These are phyloP conservation scores for Penicillium verhagenii DNA, from an alignment of 495 filamentous ascomycete species.

Conservation along the genomic window DNA sequence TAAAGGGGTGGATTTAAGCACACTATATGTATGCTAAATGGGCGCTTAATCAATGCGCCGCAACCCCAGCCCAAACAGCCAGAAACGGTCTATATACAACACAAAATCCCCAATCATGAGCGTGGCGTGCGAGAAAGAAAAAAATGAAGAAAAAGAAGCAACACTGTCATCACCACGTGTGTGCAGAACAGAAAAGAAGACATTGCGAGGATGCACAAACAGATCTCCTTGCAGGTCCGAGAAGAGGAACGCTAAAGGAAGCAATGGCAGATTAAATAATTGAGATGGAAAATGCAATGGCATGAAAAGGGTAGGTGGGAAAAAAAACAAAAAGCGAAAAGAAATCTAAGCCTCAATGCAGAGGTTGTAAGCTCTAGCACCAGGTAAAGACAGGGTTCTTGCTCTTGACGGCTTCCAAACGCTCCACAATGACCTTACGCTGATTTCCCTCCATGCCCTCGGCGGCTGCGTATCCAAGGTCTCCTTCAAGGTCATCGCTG, in stretches of 20 bases:
- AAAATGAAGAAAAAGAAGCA: conserved; percentile 1
- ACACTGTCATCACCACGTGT: not conserved
- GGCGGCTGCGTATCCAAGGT: conserved; percentile 90
- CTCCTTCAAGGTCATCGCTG: conserved; percentile 81
- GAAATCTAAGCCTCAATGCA: not conserved
- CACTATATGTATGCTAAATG: conserved; percentile 38
- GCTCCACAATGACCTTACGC: conserved; percentile 93
- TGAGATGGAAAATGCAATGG: conserved; percentile 15
- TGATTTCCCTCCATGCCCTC: conserved; percentile 88
- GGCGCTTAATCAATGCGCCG: conserved; percentile 32
- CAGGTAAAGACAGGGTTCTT: conserved; percentile 96
- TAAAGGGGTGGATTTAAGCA: conserved; percentile 35
- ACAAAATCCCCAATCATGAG: conserved; percentile 29
- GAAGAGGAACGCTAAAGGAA: conserved; percentile 17
- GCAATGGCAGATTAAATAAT: conserved; percentile 21
- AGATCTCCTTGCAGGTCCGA: not conserved
- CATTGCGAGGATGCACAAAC: not conserved
- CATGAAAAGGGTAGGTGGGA: conserved; percentile 9
- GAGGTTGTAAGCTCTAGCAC: conserved; percentile 59
- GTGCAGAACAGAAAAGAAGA: not conserved
- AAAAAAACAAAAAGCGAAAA: not conserved
- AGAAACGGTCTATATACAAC: conserved; percentile 36
- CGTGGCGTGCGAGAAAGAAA: conserved; percentile 13
- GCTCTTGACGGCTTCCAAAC: conserved; percentile 90
- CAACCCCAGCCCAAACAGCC: conserved; percentile 24